These are phyloP conservation scores for Kodamaea arcana DNA, from an alignment of 1,139 yeast species.

Conservation along the genomic window DNA sequence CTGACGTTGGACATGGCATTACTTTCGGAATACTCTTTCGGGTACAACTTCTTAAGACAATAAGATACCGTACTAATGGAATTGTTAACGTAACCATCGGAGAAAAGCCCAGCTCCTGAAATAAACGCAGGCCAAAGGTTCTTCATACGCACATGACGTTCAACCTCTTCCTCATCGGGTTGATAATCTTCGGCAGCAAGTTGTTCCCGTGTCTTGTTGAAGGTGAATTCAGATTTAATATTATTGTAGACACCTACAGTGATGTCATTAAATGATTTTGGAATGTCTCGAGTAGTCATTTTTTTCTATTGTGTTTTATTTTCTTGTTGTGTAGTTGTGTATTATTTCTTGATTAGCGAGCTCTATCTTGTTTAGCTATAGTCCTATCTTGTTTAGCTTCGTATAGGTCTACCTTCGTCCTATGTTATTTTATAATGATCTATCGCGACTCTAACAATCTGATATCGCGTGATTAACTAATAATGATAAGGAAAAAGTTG, in stretches of 20 bases:
- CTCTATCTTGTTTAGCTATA: no score
- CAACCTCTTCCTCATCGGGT: slow-evolving; percentile 20
- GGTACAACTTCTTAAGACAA: slow-evolving; percentile 30
- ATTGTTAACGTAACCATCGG: slow-evolving; percentile 52
- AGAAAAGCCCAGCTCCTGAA: slow-evolving; percentile 48
- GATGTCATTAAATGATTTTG: slow-evolving; percentile 36
- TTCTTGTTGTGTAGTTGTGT: no score
- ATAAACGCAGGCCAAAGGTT: slow-evolving; percentile 22
- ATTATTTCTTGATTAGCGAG: no score
- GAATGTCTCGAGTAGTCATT: slow-evolving; percentile 52
- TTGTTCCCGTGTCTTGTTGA: slow-evolving; percentile 23
- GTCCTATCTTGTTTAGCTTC: no score
- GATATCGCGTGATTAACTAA: no score
- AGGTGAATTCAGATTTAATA: slow-evolving; percentile 34
- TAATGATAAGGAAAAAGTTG: no score
- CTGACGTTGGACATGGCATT: slow-evolving; percentile 45
- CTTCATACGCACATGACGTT: slow-evolving; percentile 19
- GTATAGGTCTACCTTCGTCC: no score
- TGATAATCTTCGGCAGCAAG: slow-evolving; percentile 14
- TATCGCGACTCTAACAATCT: no score
- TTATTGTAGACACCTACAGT: slow-evolving; percentile 37
- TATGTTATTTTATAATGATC: no score
- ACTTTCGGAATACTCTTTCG: slow-evolving; percentile 26
- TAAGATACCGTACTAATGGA: slow-evolving; percentile 46
- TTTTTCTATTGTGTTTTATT: no score